A percentile compares a stretch with the other conserved stretches of the same genome.
These are phyloP conservation scores for Macroventuria anomochaeta DNA, from an alignment of 2,329 filamentous ascomycete genomes.

Conservation along the genomic window DNA sequence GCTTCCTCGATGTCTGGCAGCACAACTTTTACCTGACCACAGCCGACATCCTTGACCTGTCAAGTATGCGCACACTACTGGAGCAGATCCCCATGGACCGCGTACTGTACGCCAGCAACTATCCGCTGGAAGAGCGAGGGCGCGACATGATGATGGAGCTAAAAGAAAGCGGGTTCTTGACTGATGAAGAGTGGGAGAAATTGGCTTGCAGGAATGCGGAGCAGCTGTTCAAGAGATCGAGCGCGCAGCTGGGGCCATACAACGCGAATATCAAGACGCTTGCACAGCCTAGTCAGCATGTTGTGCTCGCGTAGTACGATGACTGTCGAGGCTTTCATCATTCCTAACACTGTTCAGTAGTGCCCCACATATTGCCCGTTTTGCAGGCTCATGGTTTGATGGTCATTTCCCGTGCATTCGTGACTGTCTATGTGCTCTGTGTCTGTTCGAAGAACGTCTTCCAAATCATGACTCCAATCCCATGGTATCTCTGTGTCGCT, in stretches of 20 bases:
- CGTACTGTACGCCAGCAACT: constrained; percentile 65
- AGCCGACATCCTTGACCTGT: constrained; percentile 60
- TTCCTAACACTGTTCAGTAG: background rate
- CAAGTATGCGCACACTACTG: constrained; percentile 54
- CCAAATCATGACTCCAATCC: constrained; percentile 30
- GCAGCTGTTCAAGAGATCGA: constrained; percentile 27
- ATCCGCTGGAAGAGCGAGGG: constrained; percentile 62
- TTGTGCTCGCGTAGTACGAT: background rate
- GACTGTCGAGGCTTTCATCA: background rate
- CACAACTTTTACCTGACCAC: constrained; percentile 66
- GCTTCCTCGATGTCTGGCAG: constrained; percentile 60
- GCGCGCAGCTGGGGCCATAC: background rate
- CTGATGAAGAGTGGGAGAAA: constrained; percentile 55
- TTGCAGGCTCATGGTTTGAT: background rate
- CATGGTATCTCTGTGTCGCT: constrained; percentile 33
- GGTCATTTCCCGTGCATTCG: constrained; percentile 29
- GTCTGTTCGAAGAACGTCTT: constrained; percentile 22
- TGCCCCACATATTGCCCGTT: background rate
- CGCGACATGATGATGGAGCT: constrained; percentile 58
- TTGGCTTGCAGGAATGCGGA: constrained; percentile 62
- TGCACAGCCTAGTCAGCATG: constrained; percentile 7
- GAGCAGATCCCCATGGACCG: constrained; percentile 57
- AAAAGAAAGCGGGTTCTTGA: constrained; percentile 58
- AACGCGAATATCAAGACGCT: background rate
- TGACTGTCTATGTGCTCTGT: constrained; percentile 18